Conservation (phyloP, 2,329 filamentous ascomycete species). For the Colletotrichum euphorbiae region DNA sequence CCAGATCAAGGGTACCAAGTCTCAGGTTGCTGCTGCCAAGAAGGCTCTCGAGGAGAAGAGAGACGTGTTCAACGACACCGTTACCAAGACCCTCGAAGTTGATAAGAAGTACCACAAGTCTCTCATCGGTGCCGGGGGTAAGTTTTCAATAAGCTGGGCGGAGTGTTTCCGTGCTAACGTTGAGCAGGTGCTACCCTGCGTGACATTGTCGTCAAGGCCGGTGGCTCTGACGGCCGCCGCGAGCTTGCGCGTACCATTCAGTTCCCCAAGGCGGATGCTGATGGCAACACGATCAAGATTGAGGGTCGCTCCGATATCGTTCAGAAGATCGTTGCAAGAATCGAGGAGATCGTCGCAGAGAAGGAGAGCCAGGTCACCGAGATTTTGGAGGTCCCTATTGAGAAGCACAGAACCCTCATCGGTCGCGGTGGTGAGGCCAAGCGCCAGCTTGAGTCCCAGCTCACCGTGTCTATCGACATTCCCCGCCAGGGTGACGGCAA, state of each 20-base stretch:
- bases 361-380: constrained; percentile 86
- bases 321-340: constrained; percentile 86
- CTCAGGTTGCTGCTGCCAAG: constrained; percentile 91
- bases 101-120: constrained; percentile 93
- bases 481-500: constrained; percentile 88
- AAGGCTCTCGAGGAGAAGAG: constrained; percentile 89
- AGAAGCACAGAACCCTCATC: constrained; percentile 92
- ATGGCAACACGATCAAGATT: constrained; percentile 85
- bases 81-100: constrained; percentile 86
- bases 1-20: constrained; percentile 90
- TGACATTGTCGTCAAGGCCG: constrained; percentile 86
- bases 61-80: constrained; percentile 88
- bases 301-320: constrained; percentile 88
- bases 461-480: constrained; percentile 89
- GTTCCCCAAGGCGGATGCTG: constrained; percentile 90
- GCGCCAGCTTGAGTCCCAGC: constrained; percentile 85
- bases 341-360: constrained; percentile 84
- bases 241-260: constrained; percentile 90
- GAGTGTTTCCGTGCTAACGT: constrained; percentile 51
- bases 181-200: constrained; percentile 82
- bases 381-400: constrained; percentile 82
- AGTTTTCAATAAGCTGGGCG: constrained; percentile 50
- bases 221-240: constrained; percentile 87
- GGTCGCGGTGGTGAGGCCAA: constrained; percentile 91
- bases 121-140: constrained; percentile 90